Percentiles rank a stretch among this genome's conserved stretches.
Conservation (phyloP, 202 grass and related monocot genomes). For the Alloteropsis angusta region DNA sequence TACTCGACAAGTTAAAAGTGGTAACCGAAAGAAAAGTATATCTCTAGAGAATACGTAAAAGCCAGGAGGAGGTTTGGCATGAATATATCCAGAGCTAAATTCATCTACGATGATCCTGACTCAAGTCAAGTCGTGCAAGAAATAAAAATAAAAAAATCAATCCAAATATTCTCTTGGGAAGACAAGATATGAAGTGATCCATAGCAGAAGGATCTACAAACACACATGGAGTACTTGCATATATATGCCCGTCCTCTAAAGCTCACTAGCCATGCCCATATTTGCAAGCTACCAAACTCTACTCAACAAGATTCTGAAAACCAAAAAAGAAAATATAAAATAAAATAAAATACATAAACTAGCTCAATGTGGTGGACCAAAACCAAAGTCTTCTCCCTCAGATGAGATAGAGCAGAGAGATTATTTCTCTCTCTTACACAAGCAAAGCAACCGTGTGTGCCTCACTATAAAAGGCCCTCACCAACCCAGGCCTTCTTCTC, state of each 20-base stretch:
- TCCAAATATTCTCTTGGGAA: constrained; percentile 14
- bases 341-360: background rate
- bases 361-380: constrained; percentile 3
- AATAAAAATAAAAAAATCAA: background rate
- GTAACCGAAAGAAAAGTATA: constrained; percentile 38
- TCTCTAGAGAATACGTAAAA: constrained; percentile 32
- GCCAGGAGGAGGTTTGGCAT: constrained; percentile 32
- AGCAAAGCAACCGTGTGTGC: constrained; percentile 15
- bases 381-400: constrained; percentile 13
- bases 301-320: background rate
- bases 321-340: background rate
- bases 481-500: constrained; percentile 31
- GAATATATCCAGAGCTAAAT: constrained; percentile 18
- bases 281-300: constrained; percentile 26
- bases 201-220: constrained; percentile 21
- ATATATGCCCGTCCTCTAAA: background rate
- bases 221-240: background rate
- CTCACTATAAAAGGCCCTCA: constrained; percentile 50
- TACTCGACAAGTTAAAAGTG: constrained; percentile 4
- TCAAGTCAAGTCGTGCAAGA: constrained; percentile 31
- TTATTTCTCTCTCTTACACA: constrained; percentile 20
- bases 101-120: background rate
- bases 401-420: background rate
- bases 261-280: background rate
- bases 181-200: constrained; percentile 8